Evolutionary conservation across 352 stramenopile species (phyloP).

Genomic region (Peronospora destructor): DNA sequence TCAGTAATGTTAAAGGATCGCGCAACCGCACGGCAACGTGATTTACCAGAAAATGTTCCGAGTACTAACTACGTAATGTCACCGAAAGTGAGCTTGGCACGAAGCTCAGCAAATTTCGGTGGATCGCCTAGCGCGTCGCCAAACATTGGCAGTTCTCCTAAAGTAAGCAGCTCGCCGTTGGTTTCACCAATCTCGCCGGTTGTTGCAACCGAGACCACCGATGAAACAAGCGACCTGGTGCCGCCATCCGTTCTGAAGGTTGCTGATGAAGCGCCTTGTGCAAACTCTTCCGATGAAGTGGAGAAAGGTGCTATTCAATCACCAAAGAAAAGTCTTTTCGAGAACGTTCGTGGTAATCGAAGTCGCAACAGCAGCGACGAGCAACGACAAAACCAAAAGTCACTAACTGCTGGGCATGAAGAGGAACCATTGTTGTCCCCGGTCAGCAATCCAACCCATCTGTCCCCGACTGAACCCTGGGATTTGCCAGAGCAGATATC

Average conservation of each 20-base stretch:
- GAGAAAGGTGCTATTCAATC: conserved; percentile 6
- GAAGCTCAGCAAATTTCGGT: conserved; percentile 17
- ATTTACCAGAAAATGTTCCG: conserved; percentile 3
- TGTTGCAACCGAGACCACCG: conserved; percentile 8
- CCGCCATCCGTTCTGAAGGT: conserved; percentile 5
- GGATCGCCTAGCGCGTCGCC: conserved; percentile 14
- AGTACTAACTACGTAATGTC: conserved; percentile 23
- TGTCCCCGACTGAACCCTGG: conserved; percentile 32
- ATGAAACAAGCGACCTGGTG: conserved; percentile 5
- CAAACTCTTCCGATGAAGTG: conserved; percentile 1
- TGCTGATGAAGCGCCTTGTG: conserved; percentile 3
- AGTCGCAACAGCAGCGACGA: conserved; percentile 30
- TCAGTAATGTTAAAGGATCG: conserved; percentile 9
- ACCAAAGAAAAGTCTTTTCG: conserved; percentile 11
- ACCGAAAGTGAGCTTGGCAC: conserved; percentile 15
- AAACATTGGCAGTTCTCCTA: conserved; percentile 23
- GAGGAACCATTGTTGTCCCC: conserved; percentile 22
- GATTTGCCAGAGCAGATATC: conserved; percentile 26
- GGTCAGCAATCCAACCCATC: conserved; percentile 14
- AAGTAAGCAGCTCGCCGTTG: conserved; percentile 28
- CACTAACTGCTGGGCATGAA: conserved; percentile 13
- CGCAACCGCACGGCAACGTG: conserved; percentile 11
- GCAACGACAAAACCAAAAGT: conserved; percentile 5
- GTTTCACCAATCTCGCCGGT: conserved; percentile 19
- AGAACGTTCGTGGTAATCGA: conserved; percentile 11